Evolutionary conservation across 345 rosid genomes (phyloP).

Genomic region (Lagerstroemia speciosa): DNA sequence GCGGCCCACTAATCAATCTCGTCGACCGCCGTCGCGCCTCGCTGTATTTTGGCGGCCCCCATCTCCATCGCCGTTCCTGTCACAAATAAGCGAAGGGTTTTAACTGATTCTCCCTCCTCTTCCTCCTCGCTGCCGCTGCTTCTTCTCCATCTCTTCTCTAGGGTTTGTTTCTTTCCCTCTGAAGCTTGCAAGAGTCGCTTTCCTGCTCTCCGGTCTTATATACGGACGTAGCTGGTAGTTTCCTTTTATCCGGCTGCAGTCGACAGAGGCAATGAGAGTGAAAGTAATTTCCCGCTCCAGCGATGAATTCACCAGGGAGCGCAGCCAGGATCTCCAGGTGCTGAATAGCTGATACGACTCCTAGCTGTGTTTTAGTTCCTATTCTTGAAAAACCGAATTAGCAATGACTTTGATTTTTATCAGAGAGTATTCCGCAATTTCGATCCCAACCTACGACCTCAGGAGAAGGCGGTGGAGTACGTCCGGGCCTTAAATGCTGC

Average conservation of each 20-base stretch:
- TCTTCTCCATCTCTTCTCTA: not conserved
- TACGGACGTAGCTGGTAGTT: not conserved
- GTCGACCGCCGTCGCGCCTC: not conserved
- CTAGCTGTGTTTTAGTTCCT: not conserved
- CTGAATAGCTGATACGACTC: not conserved
- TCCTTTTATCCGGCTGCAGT: not conserved
- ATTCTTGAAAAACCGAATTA: not conserved
- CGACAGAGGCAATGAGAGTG: constrained; percentile 45
- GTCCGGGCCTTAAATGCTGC: constrained; percentile 88
- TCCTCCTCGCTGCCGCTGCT: not conserved
- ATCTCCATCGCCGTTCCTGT: not conserved
- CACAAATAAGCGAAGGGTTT: too few species aligned
- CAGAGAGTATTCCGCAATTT: constrained; percentile 85
- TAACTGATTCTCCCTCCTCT: not conserved
- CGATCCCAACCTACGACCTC: constrained; percentile 70
- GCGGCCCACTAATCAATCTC: not conserved
- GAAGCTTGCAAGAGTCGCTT: not conserved
- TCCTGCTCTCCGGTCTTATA: not conserved
- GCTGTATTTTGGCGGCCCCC: not conserved
- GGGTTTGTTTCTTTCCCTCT: constrained; percentile 1
- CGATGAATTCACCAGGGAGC: constrained; percentile 90
- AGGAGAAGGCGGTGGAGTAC: constrained; percentile 83
- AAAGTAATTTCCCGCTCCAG: constrained; percentile 74
- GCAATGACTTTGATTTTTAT: not conserved
- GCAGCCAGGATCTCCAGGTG: constrained; percentile 95